These are phyloP conservation scores for Butyriboletus loyo DNA, from an alignment of 768 basidiomycete species.

Conservation along the genomic window DNA sequence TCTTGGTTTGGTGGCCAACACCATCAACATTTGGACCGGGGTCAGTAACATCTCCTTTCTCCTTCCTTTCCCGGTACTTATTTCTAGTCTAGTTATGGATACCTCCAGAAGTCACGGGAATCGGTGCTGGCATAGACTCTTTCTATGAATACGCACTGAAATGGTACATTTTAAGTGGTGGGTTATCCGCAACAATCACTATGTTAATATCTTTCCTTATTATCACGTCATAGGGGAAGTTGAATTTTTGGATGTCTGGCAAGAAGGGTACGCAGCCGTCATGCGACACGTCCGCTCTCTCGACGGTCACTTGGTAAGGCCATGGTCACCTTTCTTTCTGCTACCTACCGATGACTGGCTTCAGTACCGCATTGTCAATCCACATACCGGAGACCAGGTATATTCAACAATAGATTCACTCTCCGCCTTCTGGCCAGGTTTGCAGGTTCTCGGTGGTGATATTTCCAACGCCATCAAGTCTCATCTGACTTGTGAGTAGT, in stretches of 20 bases:
- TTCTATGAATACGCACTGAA: conserved; percentile 95
- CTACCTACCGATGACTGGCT: background rate
- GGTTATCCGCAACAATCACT: conserved; percentile 10
- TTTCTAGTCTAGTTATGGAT: conserved; percentile 54
- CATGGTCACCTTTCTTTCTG: background rate
- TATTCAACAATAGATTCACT: conserved; percentile 89
- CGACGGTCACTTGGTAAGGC: conserved; percentile 83
- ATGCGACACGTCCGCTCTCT: conserved; percentile 81
- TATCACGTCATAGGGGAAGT: conserved; percentile 53
- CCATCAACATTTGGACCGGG: conserved; percentile 79
- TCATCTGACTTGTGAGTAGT: conserved; percentile 78
- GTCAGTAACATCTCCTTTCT: conserved; percentile 40
- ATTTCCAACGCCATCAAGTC: conserved; percentile 86
- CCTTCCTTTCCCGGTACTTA: conserved; percentile 2
- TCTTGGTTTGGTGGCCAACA: conserved; percentile 86
- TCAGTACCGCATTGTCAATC: conserved; percentile 85
- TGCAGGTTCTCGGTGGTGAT: conserved; percentile 86
- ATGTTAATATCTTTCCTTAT: background rate
- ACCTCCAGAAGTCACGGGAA: conserved; percentile 69
- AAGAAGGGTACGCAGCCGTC: conserved; percentile 75
- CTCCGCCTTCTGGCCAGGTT: conserved; percentile 96
- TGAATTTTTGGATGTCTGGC: conserved; percentile 81
- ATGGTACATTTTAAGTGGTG: conserved; percentile 86
- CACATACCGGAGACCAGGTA: conserved; percentile 69
- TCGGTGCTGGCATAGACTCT: conserved; percentile 94